Conservation (phyloP, 2,329 filamentous ascomycete genomes). For the Knufia petricola region DNA sequence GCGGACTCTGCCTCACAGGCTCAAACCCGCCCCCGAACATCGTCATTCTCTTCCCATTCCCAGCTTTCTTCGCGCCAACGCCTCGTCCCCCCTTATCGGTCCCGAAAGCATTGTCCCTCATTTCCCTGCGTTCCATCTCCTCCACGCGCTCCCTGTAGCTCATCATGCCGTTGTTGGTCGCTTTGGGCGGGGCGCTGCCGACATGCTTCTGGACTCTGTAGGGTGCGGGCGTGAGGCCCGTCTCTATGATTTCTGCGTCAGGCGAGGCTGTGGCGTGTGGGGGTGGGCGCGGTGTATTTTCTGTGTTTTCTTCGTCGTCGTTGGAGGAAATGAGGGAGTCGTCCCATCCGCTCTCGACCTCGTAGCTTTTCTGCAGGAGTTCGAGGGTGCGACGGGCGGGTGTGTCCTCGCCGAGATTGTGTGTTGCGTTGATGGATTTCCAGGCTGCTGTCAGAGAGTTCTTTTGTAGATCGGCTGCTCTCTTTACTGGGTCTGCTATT, state of each 20-base stretch:
- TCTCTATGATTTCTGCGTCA: slow-evolving; percentile 1
- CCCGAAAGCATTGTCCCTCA: slow-evolving; percentile 6
- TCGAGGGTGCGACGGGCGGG: slow-evolving; percentile 5
- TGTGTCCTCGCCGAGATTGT: slow-evolving; percentile 8
- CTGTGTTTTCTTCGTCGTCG: slow-evolving; percentile 10
- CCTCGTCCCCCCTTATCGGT: slow-evolving; percentile 2
- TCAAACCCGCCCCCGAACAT: slow-evolving; percentile 3
- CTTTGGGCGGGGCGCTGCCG: slow-evolving; percentile 3
- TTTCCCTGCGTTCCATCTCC: slow-evolving; percentile 9
- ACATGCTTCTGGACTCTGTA: not conserved
- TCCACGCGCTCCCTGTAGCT: slow-evolving; percentile 7
- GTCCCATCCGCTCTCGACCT: slow-evolving; percentile 1
- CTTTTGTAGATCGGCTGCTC: slow-evolving; percentile 1
- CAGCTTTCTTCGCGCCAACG: no score
- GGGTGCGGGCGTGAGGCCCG: slow-evolving; percentile 8
- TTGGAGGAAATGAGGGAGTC: not conserved
- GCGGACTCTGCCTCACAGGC: not conserved
- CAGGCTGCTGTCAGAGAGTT: slow-evolving; percentile 5
- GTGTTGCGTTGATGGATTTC: slow-evolving; percentile 9
- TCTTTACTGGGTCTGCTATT: not conserved
- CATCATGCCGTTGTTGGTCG: slow-evolving; percentile 3
- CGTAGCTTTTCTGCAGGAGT: slow-evolving; percentile 7
- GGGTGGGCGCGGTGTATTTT: not conserved
- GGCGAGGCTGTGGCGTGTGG: not conserved
- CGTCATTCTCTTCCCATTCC: slow-evolving; percentile 3